A percentile compares a stretch with the other conserved stretches of the same genome.
phyloP scores from a whole-genome alignment of 2,329 filamentous ascomycete species.

The Talaromyces pinophilus region DNA sequence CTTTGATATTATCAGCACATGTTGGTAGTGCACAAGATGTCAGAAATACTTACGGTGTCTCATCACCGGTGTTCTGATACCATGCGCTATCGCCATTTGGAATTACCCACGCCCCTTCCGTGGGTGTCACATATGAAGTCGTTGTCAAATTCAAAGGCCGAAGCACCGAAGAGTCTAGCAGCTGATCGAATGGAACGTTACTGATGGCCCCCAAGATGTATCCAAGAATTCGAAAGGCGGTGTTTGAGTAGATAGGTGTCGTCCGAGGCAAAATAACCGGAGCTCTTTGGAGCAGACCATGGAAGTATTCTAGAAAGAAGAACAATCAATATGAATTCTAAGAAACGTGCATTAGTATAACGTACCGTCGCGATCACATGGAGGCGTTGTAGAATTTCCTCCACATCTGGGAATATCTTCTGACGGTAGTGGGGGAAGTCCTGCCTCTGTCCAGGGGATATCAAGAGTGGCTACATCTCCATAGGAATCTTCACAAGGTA shows the following conservation, averaged over 20 bases:
- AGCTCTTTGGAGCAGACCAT: constrained; percentile 35
- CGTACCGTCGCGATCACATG: neutral
- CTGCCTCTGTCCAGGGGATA: neutral
- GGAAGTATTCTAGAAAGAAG: constrained; percentile 37
- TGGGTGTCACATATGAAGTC: constrained; percentile 30
- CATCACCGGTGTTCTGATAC: constrained; percentile 43
- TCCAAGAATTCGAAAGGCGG: constrained; percentile 38
- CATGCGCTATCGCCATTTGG: constrained; percentile 39
- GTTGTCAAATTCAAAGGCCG: constrained; percentile 44
- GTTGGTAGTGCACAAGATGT: neutral
- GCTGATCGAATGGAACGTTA: constrained; percentile 38
- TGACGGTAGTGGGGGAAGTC: neutral
- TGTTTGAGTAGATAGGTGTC: constrained; percentile 40
- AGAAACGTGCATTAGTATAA: neutral
- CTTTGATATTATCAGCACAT: constrained; percentile 22
- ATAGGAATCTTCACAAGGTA: constrained; percentile 7
- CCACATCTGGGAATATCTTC: constrained; percentile 2
- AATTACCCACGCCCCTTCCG: constrained; percentile 35
- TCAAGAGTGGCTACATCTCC: constrained; percentile 5
- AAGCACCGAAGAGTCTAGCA: constrained; percentile 41
- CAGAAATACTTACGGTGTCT: constrained; percentile 41
- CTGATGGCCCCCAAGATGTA: constrained; percentile 44
- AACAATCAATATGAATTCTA: neutral
- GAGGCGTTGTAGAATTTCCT: neutral
- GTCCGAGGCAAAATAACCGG: constrained; percentile 37